Evolutionary conservation across 129 eudicot genomes (phyloP).

Genomic region (Helianthus annuus): DNA sequence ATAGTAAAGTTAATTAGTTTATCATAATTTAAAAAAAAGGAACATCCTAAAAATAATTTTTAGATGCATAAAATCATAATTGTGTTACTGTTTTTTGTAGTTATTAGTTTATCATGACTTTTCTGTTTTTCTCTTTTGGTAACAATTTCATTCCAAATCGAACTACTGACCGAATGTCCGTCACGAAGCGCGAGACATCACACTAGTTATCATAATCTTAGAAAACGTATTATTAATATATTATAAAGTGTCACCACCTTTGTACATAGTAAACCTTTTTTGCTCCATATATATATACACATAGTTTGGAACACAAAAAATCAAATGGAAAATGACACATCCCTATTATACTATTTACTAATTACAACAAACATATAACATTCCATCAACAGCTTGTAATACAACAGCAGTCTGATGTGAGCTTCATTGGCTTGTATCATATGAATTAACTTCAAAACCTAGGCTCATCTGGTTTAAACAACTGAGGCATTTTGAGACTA

Average conservation of each 20-base stretch:
- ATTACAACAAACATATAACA: constrained; percentile 25
- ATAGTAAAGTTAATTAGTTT: too few species aligned
- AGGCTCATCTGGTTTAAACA: constrained; percentile 87
- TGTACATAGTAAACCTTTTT: not conserved
- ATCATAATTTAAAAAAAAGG: too few species aligned
- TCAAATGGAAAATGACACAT: constrained; percentile 15
- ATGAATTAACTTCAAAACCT: constrained; percentile 48
- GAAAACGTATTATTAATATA: not conserved
- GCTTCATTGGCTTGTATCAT: constrained; percentile 29
- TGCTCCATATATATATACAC: constrained; percentile 12
- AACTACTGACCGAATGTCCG: too few species aligned
- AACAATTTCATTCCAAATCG: too few species aligned
- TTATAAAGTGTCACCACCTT: not conserved
- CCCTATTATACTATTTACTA: constrained; percentile 26
- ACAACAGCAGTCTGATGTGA: constrained; percentile 24
- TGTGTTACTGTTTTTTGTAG: too few species aligned
- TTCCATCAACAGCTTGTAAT: constrained; percentile 15
- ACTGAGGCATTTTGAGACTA: constrained; percentile 70
- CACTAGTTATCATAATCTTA: not conserved
- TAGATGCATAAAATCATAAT: too few species aligned
- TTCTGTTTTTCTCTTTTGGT: too few species aligned
- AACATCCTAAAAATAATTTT: too few species aligned
- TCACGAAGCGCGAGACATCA: too few species aligned
- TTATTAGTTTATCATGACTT: too few species aligned
- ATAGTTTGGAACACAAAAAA: not conserved